phyloP scores from a whole-genome alignment of 2,329 filamentous ascomycete species.

The Penicillium frequentans region DNA sequence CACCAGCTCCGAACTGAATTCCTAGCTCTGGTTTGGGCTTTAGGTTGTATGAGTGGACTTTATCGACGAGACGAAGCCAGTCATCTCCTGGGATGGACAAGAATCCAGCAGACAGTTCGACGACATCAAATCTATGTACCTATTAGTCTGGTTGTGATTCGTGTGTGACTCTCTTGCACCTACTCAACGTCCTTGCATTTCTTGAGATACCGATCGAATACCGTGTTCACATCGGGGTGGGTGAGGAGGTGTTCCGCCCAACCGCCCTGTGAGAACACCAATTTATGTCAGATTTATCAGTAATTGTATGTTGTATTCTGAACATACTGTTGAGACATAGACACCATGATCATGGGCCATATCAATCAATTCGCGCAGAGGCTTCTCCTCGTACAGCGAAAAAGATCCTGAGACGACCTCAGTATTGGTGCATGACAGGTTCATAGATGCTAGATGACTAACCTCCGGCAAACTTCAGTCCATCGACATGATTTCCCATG shows the following conservation, averaged over 20 bases:
- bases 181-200: constrained; percentile 55
- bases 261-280: constrained; percentile 42
- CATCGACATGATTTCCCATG: constrained; percentile 57
- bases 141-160: not conserved
- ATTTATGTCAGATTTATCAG: not conserved
- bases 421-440: not conserved
- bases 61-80: constrained; percentile 54
- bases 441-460: not conserved
- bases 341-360: constrained; percentile 51
- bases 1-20: constrained; percentile 59
- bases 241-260: constrained; percentile 57
- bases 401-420: constrained; percentile 44
- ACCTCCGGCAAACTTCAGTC: constrained; percentile 57
- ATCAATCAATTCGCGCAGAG: constrained; percentile 49
- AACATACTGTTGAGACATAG: constrained; percentile 53
- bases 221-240: constrained; percentile 44
- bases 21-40: constrained; percentile 57
- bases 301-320: not conserved
- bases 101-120: constrained; percentile 56
- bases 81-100: constrained; percentile 55
- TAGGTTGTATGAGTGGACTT: constrained; percentile 49
- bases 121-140: constrained; percentile 50
- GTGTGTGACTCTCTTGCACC: not conserved
- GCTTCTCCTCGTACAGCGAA: constrained; percentile 50
- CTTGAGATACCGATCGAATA: constrained; percentile 53